Conservation (phyloP, 306 rosid genomes). For the Chamaecrista fasciculata region DNA sequence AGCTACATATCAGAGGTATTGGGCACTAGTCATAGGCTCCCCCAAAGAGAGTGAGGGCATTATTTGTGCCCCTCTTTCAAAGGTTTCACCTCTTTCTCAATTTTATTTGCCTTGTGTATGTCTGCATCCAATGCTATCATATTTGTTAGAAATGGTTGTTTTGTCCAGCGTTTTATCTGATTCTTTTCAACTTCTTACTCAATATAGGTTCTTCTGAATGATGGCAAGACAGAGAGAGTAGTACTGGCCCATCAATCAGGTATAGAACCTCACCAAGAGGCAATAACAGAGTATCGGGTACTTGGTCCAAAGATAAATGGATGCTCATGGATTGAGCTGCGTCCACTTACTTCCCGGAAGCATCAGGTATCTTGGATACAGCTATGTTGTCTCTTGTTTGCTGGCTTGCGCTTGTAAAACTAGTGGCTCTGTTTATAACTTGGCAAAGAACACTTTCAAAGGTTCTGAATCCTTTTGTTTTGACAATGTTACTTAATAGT, state of each 20-base stretch:
- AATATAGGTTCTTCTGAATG: slow-evolving; percentile 77
- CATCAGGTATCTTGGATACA: slow-evolving; percentile 65
- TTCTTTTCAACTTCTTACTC: slow-evolving; percentile 8
- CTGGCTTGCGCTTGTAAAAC: background rate
- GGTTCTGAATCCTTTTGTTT: too few relatives aligned
- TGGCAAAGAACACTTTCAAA: background rate
- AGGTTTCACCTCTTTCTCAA: slow-evolving; percentile 50
- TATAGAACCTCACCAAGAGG: slow-evolving; percentile 82
- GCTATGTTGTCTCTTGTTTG: slow-evolving; percentile 10
- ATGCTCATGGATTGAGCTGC: slow-evolving; percentile 92
- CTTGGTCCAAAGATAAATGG: slow-evolving; percentile 93
- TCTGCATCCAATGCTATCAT: slow-evolving; percentile 18
- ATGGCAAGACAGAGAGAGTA: slow-evolving; percentile 95
- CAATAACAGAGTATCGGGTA: slow-evolving; percentile 83
- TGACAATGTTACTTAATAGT: too few relatives aligned
- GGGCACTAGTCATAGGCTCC: slow-evolving; percentile 90
- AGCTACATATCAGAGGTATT: slow-evolving; percentile 75
- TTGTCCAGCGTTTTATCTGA: slow-evolving; percentile 16
- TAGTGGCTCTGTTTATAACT: background rate
- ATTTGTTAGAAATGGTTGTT: slow-evolving; percentile 2
- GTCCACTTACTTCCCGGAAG: slow-evolving; percentile 79
- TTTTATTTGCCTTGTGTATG: slow-evolving; percentile 8
- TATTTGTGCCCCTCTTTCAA: slow-evolving; percentile 80
- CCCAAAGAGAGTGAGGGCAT: slow-evolving; percentile 85
- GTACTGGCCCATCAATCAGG: slow-evolving; percentile 68